Evolutionary conservation across 495 filamentous ascomycete genomes (phyloP).

Genomic region (Hypomontagnella submonticulosa): DNA sequence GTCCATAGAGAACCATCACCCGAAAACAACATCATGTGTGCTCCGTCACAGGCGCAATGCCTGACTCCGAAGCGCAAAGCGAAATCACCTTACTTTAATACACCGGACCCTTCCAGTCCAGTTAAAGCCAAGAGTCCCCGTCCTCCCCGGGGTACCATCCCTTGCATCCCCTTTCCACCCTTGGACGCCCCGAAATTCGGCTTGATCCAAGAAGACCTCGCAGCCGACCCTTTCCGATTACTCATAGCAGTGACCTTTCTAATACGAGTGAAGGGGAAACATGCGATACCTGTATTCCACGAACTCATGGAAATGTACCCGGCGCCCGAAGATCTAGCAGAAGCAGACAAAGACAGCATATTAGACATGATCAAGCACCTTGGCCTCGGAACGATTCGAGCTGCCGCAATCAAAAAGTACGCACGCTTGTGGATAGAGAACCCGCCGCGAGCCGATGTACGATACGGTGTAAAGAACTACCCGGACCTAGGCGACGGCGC

Average conservation of each 20-base stretch:
- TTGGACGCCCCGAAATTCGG: conserved; percentile 73
- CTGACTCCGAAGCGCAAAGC: conserved; percentile 32
- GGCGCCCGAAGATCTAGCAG: conserved; percentile 70
- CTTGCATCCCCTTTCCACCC: conserved; percentile 76
- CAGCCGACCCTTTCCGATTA: conserved; percentile 74
- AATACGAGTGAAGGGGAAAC: conserved; percentile 78
- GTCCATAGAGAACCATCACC: background rate
- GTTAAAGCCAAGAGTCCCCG: conserved; percentile 32
- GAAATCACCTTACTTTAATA: conserved; percentile 62
- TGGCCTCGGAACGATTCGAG: conserved; percentile 72
- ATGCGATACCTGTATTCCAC: conserved; percentile 82
- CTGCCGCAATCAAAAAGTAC: conserved; percentile 65
- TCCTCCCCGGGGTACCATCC: conserved; percentile 61
- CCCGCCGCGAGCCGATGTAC: conserved; percentile 67
- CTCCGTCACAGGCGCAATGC: conserved; percentile 1
- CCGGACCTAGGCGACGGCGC: conserved; percentile 64
- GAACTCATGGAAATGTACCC: conserved; percentile 74
- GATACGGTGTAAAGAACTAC: conserved; percentile 78
- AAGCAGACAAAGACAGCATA: conserved; percentile 67
- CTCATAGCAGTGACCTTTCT: conserved; percentile 84
- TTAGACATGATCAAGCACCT: conserved; percentile 73
- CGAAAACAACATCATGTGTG: background rate
- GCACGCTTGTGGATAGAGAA: conserved; percentile 75
- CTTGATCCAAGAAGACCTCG: conserved; percentile 83
- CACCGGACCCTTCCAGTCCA: conserved; percentile 1